Evolutionary conservation across 371 early-diverging fungal genomes (phyloP).

Genomic region (Circinella minor): DNA sequence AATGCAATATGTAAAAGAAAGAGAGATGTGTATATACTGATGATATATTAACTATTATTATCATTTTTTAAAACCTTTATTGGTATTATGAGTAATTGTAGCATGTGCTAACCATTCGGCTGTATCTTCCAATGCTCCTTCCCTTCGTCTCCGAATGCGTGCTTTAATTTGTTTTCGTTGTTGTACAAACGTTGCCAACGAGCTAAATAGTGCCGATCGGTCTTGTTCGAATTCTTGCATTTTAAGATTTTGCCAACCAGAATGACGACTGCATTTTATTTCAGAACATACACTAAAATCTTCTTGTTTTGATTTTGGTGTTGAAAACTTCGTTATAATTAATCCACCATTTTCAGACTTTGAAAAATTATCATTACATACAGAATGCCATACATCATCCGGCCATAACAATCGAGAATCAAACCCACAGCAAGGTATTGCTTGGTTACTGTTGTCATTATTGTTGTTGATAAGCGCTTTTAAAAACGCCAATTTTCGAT

Average conservation of each 20-base stretch:
- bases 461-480: constrained; percentile 16
- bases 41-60: not conserved
- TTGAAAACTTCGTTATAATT: not conserved
- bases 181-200: constrained; percentile 36
- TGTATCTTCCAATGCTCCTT: constrained; percentile 28
- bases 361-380: constrained; percentile 17
- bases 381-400: constrained; percentile 36
- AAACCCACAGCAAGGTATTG: constrained; percentile 41
- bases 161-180: constrained; percentile 48
- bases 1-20: too few species aligned
- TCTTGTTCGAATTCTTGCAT: constrained; percentile 60
- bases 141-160: constrained; percentile 46
- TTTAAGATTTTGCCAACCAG: constrained; percentile 57
- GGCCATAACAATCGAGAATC: constrained; percentile 56
- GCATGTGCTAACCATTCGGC: constrained; percentile 35
- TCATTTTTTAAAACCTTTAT: not conserved
- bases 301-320: constrained; percentile 4
- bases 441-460: constrained; percentile 22
- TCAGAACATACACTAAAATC: constrained; percentile 20
- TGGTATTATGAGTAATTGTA: constrained; percentile 25
- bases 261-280: constrained; percentile 49
- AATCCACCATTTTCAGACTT: constrained; percentile 3
- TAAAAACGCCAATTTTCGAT: constrained; percentile 25
- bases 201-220: constrained; percentile 37
- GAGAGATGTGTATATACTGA: too few species aligned